These are phyloP conservation scores for Septoria petroselini DNA, from an alignment of 2,329 filamentous ascomycete species.

Conservation along the genomic window DNA sequence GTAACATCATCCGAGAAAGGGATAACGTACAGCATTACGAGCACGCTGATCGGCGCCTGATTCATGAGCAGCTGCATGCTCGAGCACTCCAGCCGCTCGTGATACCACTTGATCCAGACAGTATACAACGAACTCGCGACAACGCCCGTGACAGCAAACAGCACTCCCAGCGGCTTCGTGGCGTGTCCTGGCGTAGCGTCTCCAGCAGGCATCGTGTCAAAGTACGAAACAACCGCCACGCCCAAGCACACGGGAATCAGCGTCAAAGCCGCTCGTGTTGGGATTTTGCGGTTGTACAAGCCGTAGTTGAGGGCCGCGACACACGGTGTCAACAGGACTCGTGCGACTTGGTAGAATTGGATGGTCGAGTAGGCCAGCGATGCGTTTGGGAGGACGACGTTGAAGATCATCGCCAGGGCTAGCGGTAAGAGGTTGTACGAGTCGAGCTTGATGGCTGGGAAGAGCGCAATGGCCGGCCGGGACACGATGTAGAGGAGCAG, in stretches of 20 bases:
- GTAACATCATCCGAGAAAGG: slow-evolving; percentile 65
- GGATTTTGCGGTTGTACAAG: slow-evolving; percentile 58
- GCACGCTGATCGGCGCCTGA: slow-evolving; percentile 61
- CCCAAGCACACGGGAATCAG: slow-evolving; percentile 61
- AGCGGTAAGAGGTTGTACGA: slow-evolving; percentile 60
- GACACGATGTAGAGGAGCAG: slow-evolving; percentile 62
- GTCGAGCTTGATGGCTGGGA: slow-evolving; percentile 55
- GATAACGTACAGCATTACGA: slow-evolving; percentile 63
- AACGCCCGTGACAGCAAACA: slow-evolving; percentile 63
- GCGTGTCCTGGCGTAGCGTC: slow-evolving; percentile 48
- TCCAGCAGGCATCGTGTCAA: slow-evolving; percentile 54
- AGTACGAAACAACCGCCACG: slow-evolving; percentile 65
- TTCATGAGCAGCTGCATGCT: slow-evolving; percentile 69
- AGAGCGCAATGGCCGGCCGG: slow-evolving; percentile 57
- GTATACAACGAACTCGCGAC: slow-evolving; percentile 66
- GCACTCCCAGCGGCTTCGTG: slow-evolving; percentile 57
- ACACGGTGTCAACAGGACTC: slow-evolving; percentile 63
- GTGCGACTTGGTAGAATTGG: slow-evolving; percentile 67
- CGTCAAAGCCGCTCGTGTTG: slow-evolving; percentile 53
- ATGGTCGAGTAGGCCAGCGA: slow-evolving; percentile 66
- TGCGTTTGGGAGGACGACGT: slow-evolving; percentile 66
- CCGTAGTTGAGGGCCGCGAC: slow-evolving; percentile 64
- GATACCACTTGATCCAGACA: slow-evolving; percentile 65
- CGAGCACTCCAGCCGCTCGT: slow-evolving; percentile 62
- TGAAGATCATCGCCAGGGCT: slow-evolving; percentile 64